These are phyloP conservation scores for Clavaria fumosa DNA, from an alignment of 768 basidiomycete species.

Conservation along the genomic window DNA sequence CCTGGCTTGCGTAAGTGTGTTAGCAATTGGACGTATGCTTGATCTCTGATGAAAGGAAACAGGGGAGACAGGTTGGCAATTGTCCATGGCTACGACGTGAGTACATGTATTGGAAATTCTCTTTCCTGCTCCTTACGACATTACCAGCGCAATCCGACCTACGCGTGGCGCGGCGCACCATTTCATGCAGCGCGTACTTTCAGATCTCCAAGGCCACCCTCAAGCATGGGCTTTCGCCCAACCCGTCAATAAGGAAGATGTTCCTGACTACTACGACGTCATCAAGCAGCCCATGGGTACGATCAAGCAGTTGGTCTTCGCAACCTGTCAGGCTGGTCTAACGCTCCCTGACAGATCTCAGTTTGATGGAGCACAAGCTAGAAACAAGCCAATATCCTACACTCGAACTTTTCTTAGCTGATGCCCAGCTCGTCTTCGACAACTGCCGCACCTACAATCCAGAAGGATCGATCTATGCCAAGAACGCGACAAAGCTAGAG, in stretches of 20 bases:
- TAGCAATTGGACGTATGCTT: constrained; percentile 5
- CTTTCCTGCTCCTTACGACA: no score
- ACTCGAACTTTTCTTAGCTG: constrained; percentile 61
- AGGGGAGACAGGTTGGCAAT: constrained; percentile 92
- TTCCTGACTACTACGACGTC: constrained; percentile 80
- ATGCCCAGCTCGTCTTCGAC: constrained; percentile 73
- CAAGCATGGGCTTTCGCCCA: constrained; percentile 77
- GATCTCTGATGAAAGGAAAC: constrained; percentile 6
- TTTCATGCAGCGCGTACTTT: constrained; percentile 63
- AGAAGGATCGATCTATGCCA: constrained; percentile 62
- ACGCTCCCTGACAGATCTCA: constrained; percentile 43
- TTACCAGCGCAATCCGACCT: constrained; percentile 23
- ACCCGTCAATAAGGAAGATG: constrained; percentile 70
- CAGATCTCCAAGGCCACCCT: constrained; percentile 62
- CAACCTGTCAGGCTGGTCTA: constrained; percentile 1
- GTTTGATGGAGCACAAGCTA: constrained; percentile 82
- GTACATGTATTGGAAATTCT: background rate
- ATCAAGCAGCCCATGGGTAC: constrained; percentile 88
- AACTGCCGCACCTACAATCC: constrained; percentile 87
- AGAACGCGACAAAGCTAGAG: constrained; percentile 75
- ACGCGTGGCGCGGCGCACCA: constrained; percentile 38
- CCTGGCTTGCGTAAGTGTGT: constrained; percentile 66
- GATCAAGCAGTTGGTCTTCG: constrained; percentile 20
- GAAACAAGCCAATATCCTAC: constrained; percentile 68
- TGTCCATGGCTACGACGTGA: constrained; percentile 38